A percentile compares a stretch with the other conserved stretches of the same genome.
Conservation (phyloP, 2,329 filamentous ascomycete genomes). For the Fusarium poae region DNA sequence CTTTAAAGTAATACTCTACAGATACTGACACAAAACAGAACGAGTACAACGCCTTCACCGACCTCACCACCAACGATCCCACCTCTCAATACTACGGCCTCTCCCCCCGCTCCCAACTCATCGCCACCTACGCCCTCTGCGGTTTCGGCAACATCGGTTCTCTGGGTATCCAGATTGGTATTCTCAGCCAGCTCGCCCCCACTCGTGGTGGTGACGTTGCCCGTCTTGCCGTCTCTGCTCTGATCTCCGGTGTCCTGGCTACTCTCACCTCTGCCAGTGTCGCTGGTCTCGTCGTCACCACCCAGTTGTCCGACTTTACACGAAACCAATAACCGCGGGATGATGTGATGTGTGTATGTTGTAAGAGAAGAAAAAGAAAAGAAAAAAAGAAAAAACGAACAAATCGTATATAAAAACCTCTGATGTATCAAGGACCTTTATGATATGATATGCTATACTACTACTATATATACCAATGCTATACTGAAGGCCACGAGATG, state of each 20-base stretch:
- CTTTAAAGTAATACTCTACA: fast-evolving
- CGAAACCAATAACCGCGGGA: constrained; percentile 1
- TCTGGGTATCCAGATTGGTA: constrained; percentile 90
- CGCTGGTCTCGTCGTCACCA: constrained; percentile 79
- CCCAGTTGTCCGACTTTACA: constrained; percentile 52
- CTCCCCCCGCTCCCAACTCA: constrained; percentile 78
- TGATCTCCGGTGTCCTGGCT: constrained; percentile 81
- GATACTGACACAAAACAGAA: constrained; percentile 61
- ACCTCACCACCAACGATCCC: constrained; percentile 65
- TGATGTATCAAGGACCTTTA: constrained; percentile 17
- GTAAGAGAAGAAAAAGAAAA: constrained; percentile 6
- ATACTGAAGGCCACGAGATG: constrained; percentile 31
- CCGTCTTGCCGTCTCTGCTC: constrained; percentile 79
- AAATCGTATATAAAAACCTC: constrained; percentile 1
- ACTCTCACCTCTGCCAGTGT: constrained; percentile 84
- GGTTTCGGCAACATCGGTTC: constrained; percentile 89
- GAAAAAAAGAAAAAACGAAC: not conserved
- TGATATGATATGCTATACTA: constrained; percentile 31
- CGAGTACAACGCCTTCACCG: constrained; percentile 80
- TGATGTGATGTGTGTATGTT: constrained; percentile 15
- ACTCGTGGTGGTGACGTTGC: constrained; percentile 80
- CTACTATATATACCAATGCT: constrained; percentile 30
- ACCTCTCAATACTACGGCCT: constrained; percentile 72
- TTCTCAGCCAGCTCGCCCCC: constrained; percentile 84
- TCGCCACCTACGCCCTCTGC: constrained; percentile 88